Conservation (phyloP, 495 filamentous ascomycete genomes). For the Aspergillus conjunctus region DNA sequence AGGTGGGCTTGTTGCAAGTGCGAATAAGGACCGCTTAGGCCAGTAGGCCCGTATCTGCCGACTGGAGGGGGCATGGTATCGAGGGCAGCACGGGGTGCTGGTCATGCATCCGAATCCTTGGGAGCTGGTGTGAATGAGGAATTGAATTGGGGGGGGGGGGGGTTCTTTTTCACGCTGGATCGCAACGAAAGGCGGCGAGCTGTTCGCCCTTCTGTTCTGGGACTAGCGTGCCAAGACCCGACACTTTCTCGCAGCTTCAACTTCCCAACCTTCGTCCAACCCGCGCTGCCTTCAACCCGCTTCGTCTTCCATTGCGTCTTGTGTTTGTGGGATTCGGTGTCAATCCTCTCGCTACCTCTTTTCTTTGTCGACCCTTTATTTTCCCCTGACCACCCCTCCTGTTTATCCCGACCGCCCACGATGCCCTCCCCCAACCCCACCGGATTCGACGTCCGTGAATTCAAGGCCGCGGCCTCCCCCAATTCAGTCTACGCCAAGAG, state of each 20-base stretch:
- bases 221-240: slow-evolving; percentile 37
- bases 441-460: slow-evolving; percentile 77
- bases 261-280: slow-evolving; percentile 18
- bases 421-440: slow-evolving; percentile 71
- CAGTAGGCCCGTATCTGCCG: slow-evolving; percentile 53
- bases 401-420: slow-evolving; percentile 24
- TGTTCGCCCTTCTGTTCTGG: slow-evolving; percentile 26
- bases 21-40: slow-evolving; percentile 43
- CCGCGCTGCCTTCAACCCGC: not conserved
- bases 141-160: slow-evolving; percentile 6
- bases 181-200: slow-evolving; percentile 26
- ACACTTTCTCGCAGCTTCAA: slow-evolving; percentile 28
- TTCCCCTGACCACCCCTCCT: slow-evolving; percentile 1
- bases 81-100: slow-evolving; percentile 14
- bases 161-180: slow-evolving; percentile 24
- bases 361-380: slow-evolving; percentile 12
- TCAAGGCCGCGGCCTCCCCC: slow-evolving; percentile 65
- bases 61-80: slow-evolving; percentile 44
- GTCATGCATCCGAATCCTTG: slow-evolving; percentile 26
- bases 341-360: not conserved
- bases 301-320: slow-evolving; percentile 17
- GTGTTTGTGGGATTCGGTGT: slow-evolving; percentile 19
- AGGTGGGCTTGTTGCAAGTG: slow-evolving; percentile 52
- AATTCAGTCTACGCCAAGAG: slow-evolving; percentile 58
- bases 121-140: slow-evolving; percentile 17